Evolutionary conservation across 495 filamentous ascomycete species (phyloP), one percentile per base, ranked within the genome.

Genomic region (Talaromyces nanjingensis): DNA sequence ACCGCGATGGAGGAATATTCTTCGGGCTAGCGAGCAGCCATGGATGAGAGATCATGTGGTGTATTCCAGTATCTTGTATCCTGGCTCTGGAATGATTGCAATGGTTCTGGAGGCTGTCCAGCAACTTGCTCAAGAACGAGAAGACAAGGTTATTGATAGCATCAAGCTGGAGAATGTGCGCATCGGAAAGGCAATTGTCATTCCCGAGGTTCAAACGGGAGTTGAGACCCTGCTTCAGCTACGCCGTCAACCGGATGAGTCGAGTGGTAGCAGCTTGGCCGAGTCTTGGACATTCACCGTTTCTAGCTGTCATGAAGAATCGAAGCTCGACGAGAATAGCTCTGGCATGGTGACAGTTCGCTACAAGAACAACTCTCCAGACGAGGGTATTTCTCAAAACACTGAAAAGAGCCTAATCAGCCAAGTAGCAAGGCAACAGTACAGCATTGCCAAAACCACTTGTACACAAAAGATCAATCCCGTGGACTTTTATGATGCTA

Each of bases 21-120:
- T 76, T 52, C 69, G 69, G 1, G 66, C 65, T 2, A 69, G 70
- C 45, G 73, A 75, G n/a, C 67, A 73, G 18, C 73, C 74, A 18
- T 75, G 72, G 72, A 52, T 75, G 12, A 59, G 63, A 25, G 68
- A 72, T 53, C 72, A 75, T 59, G 62, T 67, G 29, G 65, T 74
- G 73, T 57, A 71, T 68, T 27, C 22, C 27, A 57, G 54, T 31
- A 31, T 31, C 11, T 9, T 77, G 0, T 76, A 71, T 34, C 77
- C 77, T 29, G 76, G 65, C 3, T 70, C 77, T 2, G 77, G 75
- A 1, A 74, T 71, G 63, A 60, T 77, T 14, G 49, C 64, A 6
- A 76, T 76, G 72, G 78, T 69, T 0, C 59, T 79, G 1, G 76
- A 81, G 53, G 79, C 59, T 33, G 59, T 31, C 5, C 33, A 42